These are phyloP conservation scores for Arthromyces matolae DNA, from an alignment of 768 basidiomycete genomes.

Conservation along the genomic window DNA sequence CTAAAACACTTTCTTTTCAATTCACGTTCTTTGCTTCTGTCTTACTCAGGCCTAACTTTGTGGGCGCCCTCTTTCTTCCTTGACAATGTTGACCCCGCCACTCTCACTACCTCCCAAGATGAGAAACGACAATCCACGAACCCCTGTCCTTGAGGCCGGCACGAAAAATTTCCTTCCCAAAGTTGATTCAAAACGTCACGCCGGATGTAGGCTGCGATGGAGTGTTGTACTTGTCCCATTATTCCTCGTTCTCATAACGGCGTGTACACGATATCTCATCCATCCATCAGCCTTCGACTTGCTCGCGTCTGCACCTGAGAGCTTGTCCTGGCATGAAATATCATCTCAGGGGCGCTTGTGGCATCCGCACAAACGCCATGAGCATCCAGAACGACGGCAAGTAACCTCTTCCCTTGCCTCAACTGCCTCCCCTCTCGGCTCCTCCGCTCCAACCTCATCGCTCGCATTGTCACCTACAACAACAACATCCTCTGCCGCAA, in stretches of 20 bases:
- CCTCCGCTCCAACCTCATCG: slow-evolving; percentile 13
- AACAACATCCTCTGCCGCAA: slow-evolving; percentile 18
- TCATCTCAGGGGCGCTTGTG: slow-evolving; percentile 28
- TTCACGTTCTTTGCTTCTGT: slow-evolving; percentile 14
- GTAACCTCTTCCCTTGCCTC: slow-evolving; percentile 9
- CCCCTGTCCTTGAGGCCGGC: slow-evolving; percentile 11
- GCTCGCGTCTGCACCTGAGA: slow-evolving; percentile 24
- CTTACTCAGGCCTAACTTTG: neutral
- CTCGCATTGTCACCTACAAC: slow-evolving; percentile 10
- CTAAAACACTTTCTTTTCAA: no score
- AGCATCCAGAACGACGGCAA: slow-evolving; percentile 19
- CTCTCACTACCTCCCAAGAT: slow-evolving; percentile 10
- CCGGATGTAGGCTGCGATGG: slow-evolving; percentile 44
- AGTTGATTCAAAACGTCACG: slow-evolving; percentile 35
- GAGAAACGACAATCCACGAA: slow-evolving; percentile 7
- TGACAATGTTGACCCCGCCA: slow-evolving; percentile 16
- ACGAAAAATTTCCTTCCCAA: slow-evolving; percentile 3
- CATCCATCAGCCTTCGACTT: slow-evolving; percentile 47
- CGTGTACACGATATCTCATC: slow-evolving; percentile 46
- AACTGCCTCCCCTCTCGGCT: slow-evolving; percentile 12
- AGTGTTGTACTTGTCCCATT: slow-evolving; percentile 55
- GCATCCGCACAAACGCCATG: slow-evolving; percentile 42
- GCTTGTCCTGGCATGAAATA: slow-evolving; percentile 28
- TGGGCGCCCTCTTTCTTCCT: neutral
- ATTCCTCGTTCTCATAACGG: slow-evolving; percentile 49